Evolutionary conservation across 2,329 filamentous ascomycete genomes (phyloP).

Genomic region (Hortaea sp.): DNA sequence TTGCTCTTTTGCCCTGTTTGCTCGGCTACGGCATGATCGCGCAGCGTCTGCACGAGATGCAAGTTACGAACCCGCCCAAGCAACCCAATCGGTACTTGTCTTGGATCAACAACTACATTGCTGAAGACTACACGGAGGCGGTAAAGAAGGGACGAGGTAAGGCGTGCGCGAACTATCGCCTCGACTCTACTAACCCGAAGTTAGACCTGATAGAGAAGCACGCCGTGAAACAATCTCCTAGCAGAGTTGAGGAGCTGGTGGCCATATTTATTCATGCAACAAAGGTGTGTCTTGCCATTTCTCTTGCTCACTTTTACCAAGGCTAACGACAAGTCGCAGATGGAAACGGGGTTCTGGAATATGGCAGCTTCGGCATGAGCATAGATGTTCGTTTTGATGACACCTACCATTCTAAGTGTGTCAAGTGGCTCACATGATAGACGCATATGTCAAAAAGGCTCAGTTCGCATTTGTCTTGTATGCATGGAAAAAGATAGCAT

Average conservation of each 20-base stretch:
- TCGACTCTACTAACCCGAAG: constrained; percentile 1
- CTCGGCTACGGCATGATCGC: constrained; percentile 83
- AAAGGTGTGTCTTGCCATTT: constrained; percentile 44
- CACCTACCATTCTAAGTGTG: too few relatives aligned
- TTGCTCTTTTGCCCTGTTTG: constrained; percentile 76
- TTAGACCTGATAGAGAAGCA: constrained; percentile 66
- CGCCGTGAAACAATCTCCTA: constrained; percentile 60
- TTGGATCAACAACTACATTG: constrained; percentile 85
- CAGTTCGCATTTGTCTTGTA: too few relatives aligned
- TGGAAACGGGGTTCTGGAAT: constrained; percentile 68
- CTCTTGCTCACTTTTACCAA: background rate
- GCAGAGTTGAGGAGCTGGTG: constrained; percentile 70
- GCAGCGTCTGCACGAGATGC: constrained; percentile 53
- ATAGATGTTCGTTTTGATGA: too few relatives aligned
- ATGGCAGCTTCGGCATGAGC: constrained; percentile 38
- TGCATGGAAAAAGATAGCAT: too few relatives aligned
- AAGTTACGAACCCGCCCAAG: constrained; percentile 35
- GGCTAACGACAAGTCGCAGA: constrained; percentile 32
- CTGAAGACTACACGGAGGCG: constrained; percentile 65
- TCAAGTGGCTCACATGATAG: too few relatives aligned
- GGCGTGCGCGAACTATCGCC: constrained; percentile 16
- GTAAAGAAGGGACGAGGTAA: constrained; percentile 61
- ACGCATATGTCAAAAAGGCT: too few relatives aligned
- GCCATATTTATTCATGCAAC: constrained; percentile 82
- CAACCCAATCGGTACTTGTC: constrained; percentile 56